Base-by-base conservation (phyloP, 2,329 filamentous ascomycete species). In the Basipetospora chlamydospora region DNA sequence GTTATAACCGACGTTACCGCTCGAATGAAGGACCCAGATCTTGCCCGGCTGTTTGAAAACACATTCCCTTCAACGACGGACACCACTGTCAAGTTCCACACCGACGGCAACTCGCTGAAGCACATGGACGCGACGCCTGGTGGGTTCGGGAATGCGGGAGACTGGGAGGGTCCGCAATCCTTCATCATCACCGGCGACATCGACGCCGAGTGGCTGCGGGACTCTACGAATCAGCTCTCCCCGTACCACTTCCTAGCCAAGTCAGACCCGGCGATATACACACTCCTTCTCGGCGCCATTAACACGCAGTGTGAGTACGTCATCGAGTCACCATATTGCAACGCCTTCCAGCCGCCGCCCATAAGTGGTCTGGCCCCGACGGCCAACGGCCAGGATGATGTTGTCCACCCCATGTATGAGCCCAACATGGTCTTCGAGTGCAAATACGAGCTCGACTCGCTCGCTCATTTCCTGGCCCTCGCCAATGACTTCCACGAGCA, bases 381-480 rank as follows among this genome's bases (percentile, higher is more conserved):
- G 12, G 69, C 72, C 47, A 94, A 88, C 49, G 83, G 83, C 3
- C 83, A 94, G 53, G 71, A 79, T 15, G 90, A 98, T 50, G 58
- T 54, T 7, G 90, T 98, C 0, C 85, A 94, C 48, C 90, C 90
- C 1, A 66, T 67, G 1, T 96, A 93, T 52, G 86, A 96, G 50
- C 80, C 80, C 0, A 73, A 67, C 0, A 72, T 77, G 33, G 90
- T 98, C 3, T 98, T 95, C 45, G 90, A 98, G 58, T 98, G 90
- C 72, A 98, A 98, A 59, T 98, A 96, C 58, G 90, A 98, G 61
- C 75, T 98, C 16, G 90, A 98, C 59, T 95, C 87, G 7, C 67
- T 98, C 1, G 90, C 87, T 0, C 80, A 92, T 51, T 98, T 98
- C 55, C 68, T 98, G 5, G 76, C 81, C 0, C 61, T 98, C 2